Conservation (phyloP, 163 green algal species). For the Scenedesmus sp. region DNA sequence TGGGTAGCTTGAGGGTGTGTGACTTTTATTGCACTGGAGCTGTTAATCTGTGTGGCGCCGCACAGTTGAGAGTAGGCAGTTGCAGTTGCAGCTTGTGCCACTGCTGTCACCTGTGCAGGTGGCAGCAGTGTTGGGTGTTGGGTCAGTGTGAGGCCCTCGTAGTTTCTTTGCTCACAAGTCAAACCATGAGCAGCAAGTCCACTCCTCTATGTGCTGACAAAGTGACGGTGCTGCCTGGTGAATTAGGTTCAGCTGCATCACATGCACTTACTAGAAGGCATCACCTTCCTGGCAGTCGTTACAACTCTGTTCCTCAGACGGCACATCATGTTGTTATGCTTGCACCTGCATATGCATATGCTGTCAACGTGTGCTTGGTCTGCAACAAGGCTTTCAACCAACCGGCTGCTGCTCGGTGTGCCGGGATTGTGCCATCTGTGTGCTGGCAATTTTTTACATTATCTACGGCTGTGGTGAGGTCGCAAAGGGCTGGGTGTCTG, state of each 20-base stretch:
- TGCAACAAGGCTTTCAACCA: not conserved
- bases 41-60: not conserved
- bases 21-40: not conserved
- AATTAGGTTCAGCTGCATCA: not conserved
- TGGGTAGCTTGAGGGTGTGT: not conserved
- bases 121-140: no score
- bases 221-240: not conserved
- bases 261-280: not conserved
- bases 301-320: not conserved
- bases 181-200: not conserved
- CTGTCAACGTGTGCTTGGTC: not conserved
- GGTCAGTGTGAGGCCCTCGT: no score
- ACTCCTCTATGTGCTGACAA: not conserved
- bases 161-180: not conserved
- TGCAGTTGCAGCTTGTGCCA: not conserved
- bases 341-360: not conserved
- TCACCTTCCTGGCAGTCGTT: not conserved
- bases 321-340: not conserved
- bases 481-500: not conserved
- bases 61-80: not conserved
- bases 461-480: not conserved
- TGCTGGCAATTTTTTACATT: not conserved
- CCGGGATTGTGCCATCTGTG: no score
- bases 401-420: not conserved
- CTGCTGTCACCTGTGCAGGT: not conserved